phyloP scores from a whole-genome alignment of 352 stramenopile genomes.

The Pythium sp. region DNA sequence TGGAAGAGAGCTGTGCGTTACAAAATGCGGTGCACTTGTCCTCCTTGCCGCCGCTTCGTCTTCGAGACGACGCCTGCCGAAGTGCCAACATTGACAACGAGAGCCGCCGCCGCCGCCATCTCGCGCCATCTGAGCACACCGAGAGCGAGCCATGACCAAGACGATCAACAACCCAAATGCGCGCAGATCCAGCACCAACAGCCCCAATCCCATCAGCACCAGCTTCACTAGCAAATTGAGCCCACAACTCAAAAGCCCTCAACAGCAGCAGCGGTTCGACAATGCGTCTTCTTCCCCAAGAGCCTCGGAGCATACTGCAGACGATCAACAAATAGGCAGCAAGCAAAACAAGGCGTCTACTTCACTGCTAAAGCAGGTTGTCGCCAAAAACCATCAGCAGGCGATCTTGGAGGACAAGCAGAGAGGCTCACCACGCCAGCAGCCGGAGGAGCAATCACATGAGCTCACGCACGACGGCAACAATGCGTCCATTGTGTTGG shows the following conservation, averaged over 20 bases:
- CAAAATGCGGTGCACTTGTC: background rate
- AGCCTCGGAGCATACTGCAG: background rate
- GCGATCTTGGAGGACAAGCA: slow-evolving; percentile 7
- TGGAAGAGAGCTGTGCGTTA: slow-evolving; percentile 5
- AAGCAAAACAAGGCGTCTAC: slow-evolving; percentile 14
- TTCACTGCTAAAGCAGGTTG: slow-evolving; percentile 38
- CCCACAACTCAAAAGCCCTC: background rate
- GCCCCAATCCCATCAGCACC: background rate
- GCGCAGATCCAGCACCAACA: slow-evolving; percentile 6
- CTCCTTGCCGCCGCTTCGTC: background rate
- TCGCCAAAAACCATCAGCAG: slow-evolving; percentile 25
- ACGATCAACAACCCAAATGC: background rate
- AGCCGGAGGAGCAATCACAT: slow-evolving; percentile 16
- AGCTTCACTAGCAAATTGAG: slow-evolving; percentile 5
- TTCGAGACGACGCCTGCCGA: background rate
- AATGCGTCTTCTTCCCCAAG: background rate
- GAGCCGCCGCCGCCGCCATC: background rate
- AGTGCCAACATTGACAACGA: background rate
- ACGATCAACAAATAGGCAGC: background rate
- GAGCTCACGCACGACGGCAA: slow-evolving; percentile 69
- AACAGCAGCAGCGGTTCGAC: background rate
- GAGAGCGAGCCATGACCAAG: slow-evolving; percentile 8
- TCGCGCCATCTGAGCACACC: background rate
- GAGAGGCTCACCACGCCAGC: background rate
- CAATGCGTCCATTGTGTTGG: slow-evolving; percentile 74